phyloP scores from a whole-genome alignment of 768 basidiomycete species.

The Lyophyllum semitale region DNA sequence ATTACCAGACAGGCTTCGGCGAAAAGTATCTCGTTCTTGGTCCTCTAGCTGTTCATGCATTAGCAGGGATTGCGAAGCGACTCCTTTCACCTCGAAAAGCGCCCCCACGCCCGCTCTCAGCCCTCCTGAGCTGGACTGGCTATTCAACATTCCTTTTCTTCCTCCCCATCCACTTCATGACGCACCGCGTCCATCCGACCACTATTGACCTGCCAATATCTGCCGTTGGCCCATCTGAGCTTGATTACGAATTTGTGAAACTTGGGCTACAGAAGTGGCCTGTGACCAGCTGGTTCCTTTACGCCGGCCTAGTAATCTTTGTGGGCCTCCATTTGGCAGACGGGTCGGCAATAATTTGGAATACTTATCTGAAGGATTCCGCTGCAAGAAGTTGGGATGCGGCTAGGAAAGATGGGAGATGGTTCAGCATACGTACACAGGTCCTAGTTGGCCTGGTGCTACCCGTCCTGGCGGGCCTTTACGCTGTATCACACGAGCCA shows the following conservation, averaged over 20 bases:
- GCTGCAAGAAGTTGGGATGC: slow-evolving; percentile 8
- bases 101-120: slow-evolving; percentile 32
- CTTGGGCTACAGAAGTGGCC: slow-evolving; percentile 66
- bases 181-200: slow-evolving; percentile 63
- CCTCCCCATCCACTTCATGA: slow-evolving; percentile 69
- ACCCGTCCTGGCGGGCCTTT: slow-evolving; percentile 60
- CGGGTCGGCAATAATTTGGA: slow-evolving; percentile 56
- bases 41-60: slow-evolving; percentile 67
- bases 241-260: slow-evolving; percentile 86
- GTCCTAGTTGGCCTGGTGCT: slow-evolving; percentile 40
- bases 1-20: slow-evolving; percentile 74
- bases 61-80: slow-evolving; percentile 62
- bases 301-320: slow-evolving; percentile 59
- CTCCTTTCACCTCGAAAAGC: slow-evolving; percentile 41
- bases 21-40: slow-evolving; percentile 69
- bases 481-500: slow-evolving; percentile 56
- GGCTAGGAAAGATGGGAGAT: slow-evolving; percentile 16
- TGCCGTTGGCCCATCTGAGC: slow-evolving; percentile 69
- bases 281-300: slow-evolving; percentile 58
- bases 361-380: slow-evolving; percentile 40
- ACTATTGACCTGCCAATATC: slow-evolving; percentile 48
- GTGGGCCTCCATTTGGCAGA: slow-evolving; percentile 64
- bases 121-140: slow-evolving; percentile 61
- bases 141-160: slow-evolving; percentile 59
- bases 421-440: slow-evolving; percentile 18